Percentiles rank a stretch among this genome's conserved stretches.
phyloP scores from a whole-genome alignment of 768 basidiomycete genomes.

The Phlebiopsis flavidoalba region DNA sequence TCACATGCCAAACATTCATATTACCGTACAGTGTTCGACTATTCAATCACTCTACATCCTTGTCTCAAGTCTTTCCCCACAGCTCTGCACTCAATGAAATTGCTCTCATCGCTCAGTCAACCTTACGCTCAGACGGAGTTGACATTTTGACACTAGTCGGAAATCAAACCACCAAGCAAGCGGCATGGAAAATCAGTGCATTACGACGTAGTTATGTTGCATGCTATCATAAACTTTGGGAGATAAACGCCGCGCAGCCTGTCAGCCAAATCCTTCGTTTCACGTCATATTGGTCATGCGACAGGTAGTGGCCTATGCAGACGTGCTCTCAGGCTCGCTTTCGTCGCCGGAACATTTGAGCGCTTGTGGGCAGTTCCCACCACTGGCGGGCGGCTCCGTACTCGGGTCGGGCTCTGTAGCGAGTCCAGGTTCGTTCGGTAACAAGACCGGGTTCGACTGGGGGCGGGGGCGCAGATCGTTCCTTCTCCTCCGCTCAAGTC shows the following conservation, averaged over 20 bases:
- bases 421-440: slow-evolving; percentile 12
- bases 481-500: slow-evolving; percentile 37
- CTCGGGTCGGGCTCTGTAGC: slow-evolving; percentile 4
- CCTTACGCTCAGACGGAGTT: not conserved
- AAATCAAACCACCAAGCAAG: not conserved
- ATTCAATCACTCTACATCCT: not conserved
- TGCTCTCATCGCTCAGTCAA: not conserved
- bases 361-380: slow-evolving; percentile 4
- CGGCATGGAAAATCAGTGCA: not conserved
- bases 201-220: not conserved
- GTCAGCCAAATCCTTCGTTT: slow-evolving; percentile 6
- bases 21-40: not conserved
- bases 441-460: slow-evolving; percentile 10
- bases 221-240: not conserved
- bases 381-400: not conserved
- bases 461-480: slow-evolving; percentile 12
- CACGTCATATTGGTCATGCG: not conserved
- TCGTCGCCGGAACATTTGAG: slow-evolving; percentile 1
- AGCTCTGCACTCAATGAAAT: not conserved
- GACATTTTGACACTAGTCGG: not conserved
- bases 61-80: not conserved
- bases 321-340: slow-evolving; percentile 5
- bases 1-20: slow-evolving; percentile 1
- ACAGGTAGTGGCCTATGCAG: not conserved
- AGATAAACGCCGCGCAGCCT: slow-evolving; percentile 4